These are phyloP conservation scores for Phoma sp. DNA, from an alignment of 2,329 filamentous ascomycete genomes.

Conservation along the genomic window DNA sequence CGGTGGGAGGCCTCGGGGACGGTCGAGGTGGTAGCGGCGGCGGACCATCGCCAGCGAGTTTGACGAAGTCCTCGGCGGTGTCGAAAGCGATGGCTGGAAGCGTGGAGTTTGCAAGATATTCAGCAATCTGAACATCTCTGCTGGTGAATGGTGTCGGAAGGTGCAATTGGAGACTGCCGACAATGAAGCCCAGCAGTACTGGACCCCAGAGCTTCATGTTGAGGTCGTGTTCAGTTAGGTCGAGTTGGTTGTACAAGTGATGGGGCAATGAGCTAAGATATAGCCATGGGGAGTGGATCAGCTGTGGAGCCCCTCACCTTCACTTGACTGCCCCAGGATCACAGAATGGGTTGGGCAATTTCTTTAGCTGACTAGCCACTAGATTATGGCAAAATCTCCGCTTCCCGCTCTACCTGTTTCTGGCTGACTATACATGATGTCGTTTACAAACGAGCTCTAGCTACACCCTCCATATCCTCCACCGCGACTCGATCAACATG, in stretches of 20 bases:
- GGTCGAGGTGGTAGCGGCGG: neutral
- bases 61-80: neutral
- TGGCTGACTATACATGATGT: neutral
- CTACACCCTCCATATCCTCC: neutral
- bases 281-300: neutral
- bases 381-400: neutral
- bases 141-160: neutral
- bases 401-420: neutral
- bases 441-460: neutral
- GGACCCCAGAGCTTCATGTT: neutral
- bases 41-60: neutral
- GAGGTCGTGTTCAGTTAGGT: neutral
- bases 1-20: neutral
- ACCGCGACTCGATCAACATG: neutral
- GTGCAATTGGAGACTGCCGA: neutral
- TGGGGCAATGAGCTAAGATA: neutral
- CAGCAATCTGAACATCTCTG: neutral
- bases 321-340: neutral
- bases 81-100: neutral
- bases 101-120: neutral
- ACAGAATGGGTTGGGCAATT: neutral
- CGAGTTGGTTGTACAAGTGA: too few relatives aligned
- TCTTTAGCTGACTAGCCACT: neutral
- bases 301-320: neutral
- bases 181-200: neutral